Conservation (phyloP, 164 flowering plant species). For the Malania oleifera region DNA sequence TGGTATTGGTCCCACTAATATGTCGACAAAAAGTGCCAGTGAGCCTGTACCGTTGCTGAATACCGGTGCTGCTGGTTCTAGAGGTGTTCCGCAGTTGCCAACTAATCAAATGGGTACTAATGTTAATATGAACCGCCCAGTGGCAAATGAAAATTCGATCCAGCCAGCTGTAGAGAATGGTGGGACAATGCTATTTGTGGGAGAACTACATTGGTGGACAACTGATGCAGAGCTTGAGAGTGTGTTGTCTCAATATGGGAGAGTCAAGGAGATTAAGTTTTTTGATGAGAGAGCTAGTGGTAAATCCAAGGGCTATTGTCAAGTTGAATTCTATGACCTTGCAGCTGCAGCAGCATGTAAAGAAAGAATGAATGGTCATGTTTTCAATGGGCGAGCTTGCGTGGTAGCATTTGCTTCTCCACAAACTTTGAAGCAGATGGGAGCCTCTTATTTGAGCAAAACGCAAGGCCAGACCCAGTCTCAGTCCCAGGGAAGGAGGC, state of each 20-base stretch:
- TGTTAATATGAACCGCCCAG: conserved; percentile 24
- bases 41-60: conserved; percentile 30
- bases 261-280: conserved; percentile 63
- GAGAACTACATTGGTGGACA: conserved; percentile 82
- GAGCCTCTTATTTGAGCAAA: conserved; percentile 44
- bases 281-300: conserved; percentile 80
- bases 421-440: conserved; percentile 64
- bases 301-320: conserved; percentile 77
- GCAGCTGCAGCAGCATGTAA: conserved; percentile 59
- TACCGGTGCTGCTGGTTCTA: conserved; percentile 29
- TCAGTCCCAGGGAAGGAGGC: conserved; percentile 49
- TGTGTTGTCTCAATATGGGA: conserved; percentile 53
- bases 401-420: conserved; percentile 72
- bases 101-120: conserved; percentile 25
- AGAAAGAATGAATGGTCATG: conserved; percentile 60
- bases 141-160: conserved; percentile 29
- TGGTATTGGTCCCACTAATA: conserved; percentile 33
- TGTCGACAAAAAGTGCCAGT: conserved; percentile 23
- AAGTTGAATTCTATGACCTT: conserved; percentile 65
- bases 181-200: conserved; percentile 58
- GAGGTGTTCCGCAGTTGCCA: conserved; percentile 28
- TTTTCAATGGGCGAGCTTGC: conserved; percentile 69
- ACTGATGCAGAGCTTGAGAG: conserved; percentile 73
- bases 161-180: conserved; percentile 47
- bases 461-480: conserved; percentile 44